Conservation (phyloP, 164 flowering plant genomes). For the Stephania japonica region DNA sequence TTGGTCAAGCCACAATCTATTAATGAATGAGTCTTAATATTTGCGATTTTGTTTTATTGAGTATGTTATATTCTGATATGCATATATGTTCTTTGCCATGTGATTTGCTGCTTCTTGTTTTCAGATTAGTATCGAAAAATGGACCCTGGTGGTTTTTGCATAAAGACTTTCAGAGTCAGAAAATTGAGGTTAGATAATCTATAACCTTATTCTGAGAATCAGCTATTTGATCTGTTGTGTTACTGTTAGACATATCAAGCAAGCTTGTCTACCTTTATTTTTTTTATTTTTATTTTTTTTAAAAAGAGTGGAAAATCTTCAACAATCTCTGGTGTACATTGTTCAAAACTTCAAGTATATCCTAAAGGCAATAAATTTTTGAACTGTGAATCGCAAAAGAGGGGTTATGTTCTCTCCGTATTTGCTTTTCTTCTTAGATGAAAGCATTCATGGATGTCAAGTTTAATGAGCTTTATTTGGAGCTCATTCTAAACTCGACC, state of each 20-base stretch:
- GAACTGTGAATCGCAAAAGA: neutral
- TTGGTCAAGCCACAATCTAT: too few relatives aligned
- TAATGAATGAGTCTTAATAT: neutral
- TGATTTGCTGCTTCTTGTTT: slow-evolving; percentile 1
- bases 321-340: neutral
- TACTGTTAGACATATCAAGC: neutral
- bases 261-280: neutral
- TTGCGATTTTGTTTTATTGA: neutral
- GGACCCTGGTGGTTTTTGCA: slow-evolving; percentile 94
- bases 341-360: neutral
- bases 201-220: neutral
- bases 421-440: neutral
- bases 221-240: neutral
- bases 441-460: neutral
- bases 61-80: neutral
- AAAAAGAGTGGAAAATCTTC: neutral
- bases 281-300: too few relatives aligned
- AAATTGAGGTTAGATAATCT: slow-evolving; percentile 28
- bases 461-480: neutral
- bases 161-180: slow-evolving; percentile 24
- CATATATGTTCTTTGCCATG: neutral
- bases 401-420: neutral
- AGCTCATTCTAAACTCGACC: too few relatives aligned
- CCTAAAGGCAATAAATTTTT: neutral
- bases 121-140: slow-evolving; percentile 49